Evolutionary conservation across 1,139 yeast species (phyloP), one percentile per base, ranked within the genome.

Genomic region (Candida glucosophila): DNA sequence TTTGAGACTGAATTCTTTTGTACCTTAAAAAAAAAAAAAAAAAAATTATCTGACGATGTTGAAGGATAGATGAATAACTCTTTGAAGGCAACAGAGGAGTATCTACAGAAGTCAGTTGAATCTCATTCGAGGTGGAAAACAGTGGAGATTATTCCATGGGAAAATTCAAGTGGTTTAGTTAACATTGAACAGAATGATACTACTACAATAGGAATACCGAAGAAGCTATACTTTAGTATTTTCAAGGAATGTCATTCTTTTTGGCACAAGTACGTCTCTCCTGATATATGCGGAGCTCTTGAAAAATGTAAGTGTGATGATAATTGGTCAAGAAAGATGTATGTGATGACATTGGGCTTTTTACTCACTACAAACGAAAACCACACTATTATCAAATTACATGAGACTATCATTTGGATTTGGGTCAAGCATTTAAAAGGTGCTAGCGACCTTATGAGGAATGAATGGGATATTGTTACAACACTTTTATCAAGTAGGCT

Each of bases 331-430:
- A 32, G 36, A 2, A 10, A 6, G 5, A 14, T 14, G 22, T 14
- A 9, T 12, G 8, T n/a, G 20, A 12, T 10, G 9, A 55, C 67
- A 0, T 31, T 58, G 17, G 60, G 66, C 2, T 52, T 47, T 28
- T 36, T 64, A 23, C 31, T 56, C 12, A 60, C 67, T 8, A 59
- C 69, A 12, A 58, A 61, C 33, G 71, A 63, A 29, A 52, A 61
- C 39, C 61, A 58, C 31, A 53, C 57, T 15, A 42, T 56, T 2
- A 32, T 61, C 19, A 33, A 35, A 2, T 23, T 54, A 4, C 68
- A 62, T 35, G 58, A 59, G 24, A 23, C 29, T 16, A 34, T 52
- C 0, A 35, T 56, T 5, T 27, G 28, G 15, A 38, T 25, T 56
- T 8, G 23, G 22, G 7, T 14, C 11, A 13, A 19, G n/a, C n/a